phyloP scores from a whole-genome alignment of 2,329 filamentous ascomycete species.

The Ceratocystis smalleyi region DNA sequence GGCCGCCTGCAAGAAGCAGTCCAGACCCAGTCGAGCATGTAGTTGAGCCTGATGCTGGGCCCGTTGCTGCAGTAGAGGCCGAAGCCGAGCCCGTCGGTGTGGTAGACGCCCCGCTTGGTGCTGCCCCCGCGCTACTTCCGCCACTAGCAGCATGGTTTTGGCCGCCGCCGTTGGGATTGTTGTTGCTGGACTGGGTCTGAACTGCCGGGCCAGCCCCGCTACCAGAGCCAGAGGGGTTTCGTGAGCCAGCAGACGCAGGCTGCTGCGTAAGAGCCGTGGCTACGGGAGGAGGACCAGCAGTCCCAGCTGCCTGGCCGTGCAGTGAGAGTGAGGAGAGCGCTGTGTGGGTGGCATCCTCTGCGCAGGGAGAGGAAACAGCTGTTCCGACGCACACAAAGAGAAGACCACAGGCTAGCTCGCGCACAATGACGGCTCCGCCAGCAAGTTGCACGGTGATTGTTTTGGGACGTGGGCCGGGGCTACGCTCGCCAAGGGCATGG shows the following conservation, averaged over 20 bases:
- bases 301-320: not conserved
- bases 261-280: not conserved
- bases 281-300: not conserved
- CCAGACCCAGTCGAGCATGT: slow-evolving; percentile 19
- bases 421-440: slow-evolving; percentile 43
- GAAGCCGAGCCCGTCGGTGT: slow-evolving; percentile 8
- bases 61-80: slow-evolving; percentile 9
- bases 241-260: not conserved
- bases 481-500: not conserved
- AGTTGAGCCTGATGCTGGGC: slow-evolving; percentile 1
- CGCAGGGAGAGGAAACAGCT: slow-evolving; percentile 19
- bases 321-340: slow-evolving; percentile 11
- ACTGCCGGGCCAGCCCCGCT: not conserved
- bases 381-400: slow-evolving; percentile 47
- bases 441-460: slow-evolving; percentile 44
- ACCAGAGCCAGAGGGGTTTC: not conserved
- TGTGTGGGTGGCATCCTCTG: slow-evolving; percentile 5
- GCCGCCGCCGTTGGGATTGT: not conserved
- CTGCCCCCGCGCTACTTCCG: not conserved
- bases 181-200: too few relatives aligned
- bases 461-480: slow-evolving; percentile 15
- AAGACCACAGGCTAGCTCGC: slow-evolving; percentile 41
- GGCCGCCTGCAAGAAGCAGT: slow-evolving; percentile 19
- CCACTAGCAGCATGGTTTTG: not conserved
- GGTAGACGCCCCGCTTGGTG: not conserved